Conservation (phyloP, 2,329 filamentous ascomycete genomes). For the Microsporum canis region DNA sequence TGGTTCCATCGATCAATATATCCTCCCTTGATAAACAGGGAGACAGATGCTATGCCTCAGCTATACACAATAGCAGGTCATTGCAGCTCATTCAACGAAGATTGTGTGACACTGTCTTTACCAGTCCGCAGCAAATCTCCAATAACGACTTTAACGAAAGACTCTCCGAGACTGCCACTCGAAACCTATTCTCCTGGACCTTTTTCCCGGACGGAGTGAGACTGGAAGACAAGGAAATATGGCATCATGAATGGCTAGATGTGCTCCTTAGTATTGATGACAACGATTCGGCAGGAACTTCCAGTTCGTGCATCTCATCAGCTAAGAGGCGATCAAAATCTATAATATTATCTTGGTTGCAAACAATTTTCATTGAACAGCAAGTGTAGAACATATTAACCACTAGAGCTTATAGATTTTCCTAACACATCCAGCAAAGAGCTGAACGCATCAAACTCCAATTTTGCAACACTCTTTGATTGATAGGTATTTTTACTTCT, state of each 20-base stretch:
- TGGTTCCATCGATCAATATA: neutral
- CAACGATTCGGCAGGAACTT: neutral
- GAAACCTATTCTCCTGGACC: conserved; percentile 7
- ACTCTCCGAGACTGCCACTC: conserved; percentile 10
- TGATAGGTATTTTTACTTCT: too few species aligned
- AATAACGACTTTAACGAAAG: neutral
- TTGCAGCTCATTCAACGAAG: neutral
- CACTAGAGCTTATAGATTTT: neutral
- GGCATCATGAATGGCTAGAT: conserved; percentile 9
- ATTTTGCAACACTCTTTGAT: neutral
- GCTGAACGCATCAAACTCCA: too few species aligned
- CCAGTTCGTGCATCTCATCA: neutral
- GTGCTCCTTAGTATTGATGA: conserved; percentile 4
- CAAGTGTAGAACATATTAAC: neutral
- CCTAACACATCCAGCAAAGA: too few species aligned
- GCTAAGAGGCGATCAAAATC: neutral
- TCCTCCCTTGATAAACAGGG: neutral
- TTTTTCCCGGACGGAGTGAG: conserved; percentile 8
- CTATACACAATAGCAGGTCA: neutral
- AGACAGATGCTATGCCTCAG: neutral
- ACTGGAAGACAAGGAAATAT: conserved; percentile 7
- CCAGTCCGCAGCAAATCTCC: neutral
- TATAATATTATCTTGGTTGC: neutral
- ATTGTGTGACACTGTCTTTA: neutral
- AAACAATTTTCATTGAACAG: neutral